These are phyloP conservation scores for Termitomyces sp. DNA, from an alignment of 768 basidiomycete species.

Conservation along the genomic window DNA sequence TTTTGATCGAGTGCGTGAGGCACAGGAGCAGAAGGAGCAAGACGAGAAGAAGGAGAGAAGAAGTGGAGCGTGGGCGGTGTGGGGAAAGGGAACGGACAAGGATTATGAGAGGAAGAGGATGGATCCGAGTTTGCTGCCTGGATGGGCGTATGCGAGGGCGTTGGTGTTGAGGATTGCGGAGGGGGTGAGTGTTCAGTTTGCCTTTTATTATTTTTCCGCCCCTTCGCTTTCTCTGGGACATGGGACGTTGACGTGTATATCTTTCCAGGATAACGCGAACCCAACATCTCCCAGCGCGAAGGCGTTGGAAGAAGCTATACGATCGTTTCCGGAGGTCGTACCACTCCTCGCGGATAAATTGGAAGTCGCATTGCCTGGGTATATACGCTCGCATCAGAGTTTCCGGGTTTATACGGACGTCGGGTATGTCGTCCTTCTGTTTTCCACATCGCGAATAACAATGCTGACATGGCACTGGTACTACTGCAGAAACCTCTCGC, in stretches of 20 bases:
- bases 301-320: conserved; percentile 70
- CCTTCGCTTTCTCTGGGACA: background rate
- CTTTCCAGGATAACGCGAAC: conserved; percentile 28
- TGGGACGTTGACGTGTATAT: background rate
- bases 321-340: conserved; percentile 75
- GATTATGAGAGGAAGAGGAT: conserved; percentile 22
- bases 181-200: conserved; percentile 22
- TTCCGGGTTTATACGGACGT: conserved; percentile 70
- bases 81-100: conserved; percentile 2
- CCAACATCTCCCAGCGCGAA: conserved; percentile 47
- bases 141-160: conserved; percentile 70
- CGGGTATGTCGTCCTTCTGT: conserved; percentile 32
- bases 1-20: conserved; percentile 20
- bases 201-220: background rate
- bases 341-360: conserved; percentile 84
- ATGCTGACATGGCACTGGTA: background rate
- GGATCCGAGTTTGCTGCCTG: conserved; percentile 65
- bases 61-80: conserved; percentile 10
- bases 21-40: background rate
- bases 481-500: conserved; percentile 29
- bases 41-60: background rate
- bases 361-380: conserved; percentile 57
- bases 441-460: background rate
- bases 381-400: conserved; percentile 53
- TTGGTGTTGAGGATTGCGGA: conserved; percentile 57